Evolutionary conservation across 108 stramenopile species (phyloP).

Genomic region (Conticribra weissflogii): DNA sequence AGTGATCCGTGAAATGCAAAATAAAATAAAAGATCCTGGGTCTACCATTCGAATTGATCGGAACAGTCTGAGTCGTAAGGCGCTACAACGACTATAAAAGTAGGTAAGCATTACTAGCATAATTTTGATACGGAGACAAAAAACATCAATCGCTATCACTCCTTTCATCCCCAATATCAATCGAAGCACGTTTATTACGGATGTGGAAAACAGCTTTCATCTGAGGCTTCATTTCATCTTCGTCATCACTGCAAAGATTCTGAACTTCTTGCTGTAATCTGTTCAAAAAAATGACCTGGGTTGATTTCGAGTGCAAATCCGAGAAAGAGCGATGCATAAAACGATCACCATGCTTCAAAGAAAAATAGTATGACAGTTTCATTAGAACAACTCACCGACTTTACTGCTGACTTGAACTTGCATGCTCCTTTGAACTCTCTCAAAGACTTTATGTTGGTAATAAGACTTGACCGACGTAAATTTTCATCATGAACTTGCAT

Average conservation of each 20-base stretch:
- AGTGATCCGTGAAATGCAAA: no score
- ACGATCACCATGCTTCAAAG: no score
- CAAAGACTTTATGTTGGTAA: conserved; percentile 20
- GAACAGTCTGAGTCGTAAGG: no score
- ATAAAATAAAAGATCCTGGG: no score
- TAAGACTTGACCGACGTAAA: conserved; percentile 22
- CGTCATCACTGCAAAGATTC: neutral
- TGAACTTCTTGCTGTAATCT: neutral
- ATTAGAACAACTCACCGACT: conserved; percentile 5
- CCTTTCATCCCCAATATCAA: neutral
- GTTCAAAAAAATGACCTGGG: neutral
- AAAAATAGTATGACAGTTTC: neutral
- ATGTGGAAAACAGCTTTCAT: neutral
- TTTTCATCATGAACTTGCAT: conserved; percentile 6
- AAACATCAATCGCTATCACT: no score
- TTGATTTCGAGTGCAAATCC: neutral
- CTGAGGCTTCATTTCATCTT: neutral
- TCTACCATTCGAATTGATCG: no score
- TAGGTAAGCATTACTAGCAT: no score
- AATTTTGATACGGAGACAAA: no score
- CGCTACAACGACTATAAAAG: no score
- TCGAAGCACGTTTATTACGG: neutral
- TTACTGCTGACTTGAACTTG: conserved; percentile 31
- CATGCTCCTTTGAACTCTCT: conserved; percentile 22
- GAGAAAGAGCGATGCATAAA: no score